Base-by-base conservation (phyloP, 2,329 filamentous ascomycete genomes). In the Penicillium sp. region DNA sequence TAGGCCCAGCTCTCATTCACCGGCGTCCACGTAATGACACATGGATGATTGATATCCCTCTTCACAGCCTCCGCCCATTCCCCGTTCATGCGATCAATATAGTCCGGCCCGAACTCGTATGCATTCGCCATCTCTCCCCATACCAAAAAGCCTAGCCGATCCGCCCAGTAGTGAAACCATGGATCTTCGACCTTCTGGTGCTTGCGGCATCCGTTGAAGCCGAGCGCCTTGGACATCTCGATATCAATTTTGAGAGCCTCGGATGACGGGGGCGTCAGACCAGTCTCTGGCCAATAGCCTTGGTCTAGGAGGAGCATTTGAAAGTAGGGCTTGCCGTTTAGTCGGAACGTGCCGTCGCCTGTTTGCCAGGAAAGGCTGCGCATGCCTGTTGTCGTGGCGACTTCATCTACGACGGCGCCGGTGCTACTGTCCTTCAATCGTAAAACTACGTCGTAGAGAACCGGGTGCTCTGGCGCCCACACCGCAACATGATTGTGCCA, bases 61-160 rank as follows among this genome's bases (percentile, higher is more conserved):
- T 78, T 79, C 5, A 88, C 81, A 5, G 81, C 78, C 65, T 85
- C 84, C 1, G 76, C 74, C 86, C 86, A 89, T 64, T 89, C 86
- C 51, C 79, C 74, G 61, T 85, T 79, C 72, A 88, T 86, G 0
- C 84, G 76, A 23, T 81, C 76, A 7, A 81, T 75, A 60, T 85
- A 86, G 28, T 82, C 78, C 5, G 77, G 64, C 60, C 77, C 82
- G 68, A 86, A 88, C 57, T 82, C 77, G 64, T 87, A 88, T 1
- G 82, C 81, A 61, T 85, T 87, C 68, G 67, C 86, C 83, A 89
- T 89, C 63, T 90, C 87, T 60, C 89, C 87, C 61, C 89, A 84
- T 3, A 90, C 79, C 23, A 89, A 68, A 47, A 88, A 71, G 0
- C 86, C 87, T 2, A 89, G 70, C 52, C 83, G 75, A 54, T 90